Conservation (phyloP, 129 eudicot genomes). For the Logfia minima region DNA sequence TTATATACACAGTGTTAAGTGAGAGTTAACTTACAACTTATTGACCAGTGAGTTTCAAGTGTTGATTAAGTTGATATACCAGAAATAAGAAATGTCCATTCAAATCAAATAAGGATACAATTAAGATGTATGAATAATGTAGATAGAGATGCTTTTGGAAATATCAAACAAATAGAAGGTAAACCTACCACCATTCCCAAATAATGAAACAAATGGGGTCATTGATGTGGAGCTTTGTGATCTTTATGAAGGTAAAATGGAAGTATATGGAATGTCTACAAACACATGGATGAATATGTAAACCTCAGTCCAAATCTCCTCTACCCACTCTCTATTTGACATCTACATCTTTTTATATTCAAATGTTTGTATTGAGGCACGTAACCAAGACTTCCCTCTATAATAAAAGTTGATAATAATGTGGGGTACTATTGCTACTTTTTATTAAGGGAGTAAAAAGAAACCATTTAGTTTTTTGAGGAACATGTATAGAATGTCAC, state of each 20-base stretch:
- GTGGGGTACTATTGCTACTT: slow-evolving; percentile 18
- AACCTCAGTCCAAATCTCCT: slow-evolving; percentile 32
- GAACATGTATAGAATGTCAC: too few species aligned
- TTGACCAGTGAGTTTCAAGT: too few species aligned
- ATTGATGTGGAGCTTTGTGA: slow-evolving; percentile 28
- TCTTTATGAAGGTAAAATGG: slow-evolving; percentile 20
- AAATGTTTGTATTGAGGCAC: background rate
- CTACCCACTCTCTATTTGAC: slow-evolving; percentile 21
- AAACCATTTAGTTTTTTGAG: too few species aligned
- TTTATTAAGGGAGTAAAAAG: too few species aligned
- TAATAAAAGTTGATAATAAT: slow-evolving; percentile 16
- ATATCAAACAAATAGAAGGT: slow-evolving; percentile 17
- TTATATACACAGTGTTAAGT: too few species aligned
- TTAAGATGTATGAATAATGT: background rate
- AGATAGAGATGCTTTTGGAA: slow-evolving; percentile 20
- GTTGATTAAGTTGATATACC: too few species aligned
- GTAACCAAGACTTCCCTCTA: background rate
- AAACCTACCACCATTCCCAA: slow-evolving; percentile 22
- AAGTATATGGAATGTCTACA: slow-evolving; percentile 31
- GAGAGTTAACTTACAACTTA: too few species aligned
- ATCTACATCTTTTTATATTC: slow-evolving; percentile 17
- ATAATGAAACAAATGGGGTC: slow-evolving; percentile 34
- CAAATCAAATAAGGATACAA: background rate
- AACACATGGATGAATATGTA: slow-evolving; percentile 22
- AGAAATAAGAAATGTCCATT: background rate